Percentiles rank a stretch among this genome's conserved stretches.
These are phyloP conservation scores for Acephala macrosclerotiorum DNA, from an alignment of 2,329 filamentous ascomycete species.

Conservation along the genomic window DNA sequence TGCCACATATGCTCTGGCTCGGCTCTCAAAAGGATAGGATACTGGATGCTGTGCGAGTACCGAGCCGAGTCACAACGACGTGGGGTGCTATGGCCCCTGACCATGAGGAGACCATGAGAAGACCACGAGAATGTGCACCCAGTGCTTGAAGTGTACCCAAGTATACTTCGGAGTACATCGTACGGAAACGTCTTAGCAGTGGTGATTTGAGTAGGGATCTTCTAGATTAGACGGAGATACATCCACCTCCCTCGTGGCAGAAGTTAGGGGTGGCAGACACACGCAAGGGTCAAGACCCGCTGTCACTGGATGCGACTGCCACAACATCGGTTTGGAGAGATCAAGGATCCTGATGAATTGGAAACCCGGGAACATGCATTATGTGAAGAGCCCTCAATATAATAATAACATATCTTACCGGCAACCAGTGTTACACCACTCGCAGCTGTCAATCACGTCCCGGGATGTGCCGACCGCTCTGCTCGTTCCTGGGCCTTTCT, in stretches of 20 bases:
- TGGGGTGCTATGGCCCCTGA: background rate
- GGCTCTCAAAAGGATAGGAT: background rate
- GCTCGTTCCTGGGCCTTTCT: background rate
- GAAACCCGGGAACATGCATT: constrained; percentile 7
- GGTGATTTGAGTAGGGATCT: constrained; percentile 20
- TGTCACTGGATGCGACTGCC: constrained; percentile 14
- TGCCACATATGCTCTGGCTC: background rate
- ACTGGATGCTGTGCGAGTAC: background rate
- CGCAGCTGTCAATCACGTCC: background rate
- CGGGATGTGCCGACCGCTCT: background rate
- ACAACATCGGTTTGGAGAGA: constrained; percentile 3
- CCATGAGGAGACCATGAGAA: too few species aligned
- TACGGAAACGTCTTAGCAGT: constrained; percentile 15
- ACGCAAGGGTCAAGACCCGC: constrained; percentile 22
- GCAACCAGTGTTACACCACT: constrained; percentile 1
- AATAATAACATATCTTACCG: background rate
- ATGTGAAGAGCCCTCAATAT: constrained; percentile 2
- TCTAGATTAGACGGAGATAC: constrained; percentile 13
- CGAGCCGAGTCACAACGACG: background rate
- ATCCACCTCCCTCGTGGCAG: constrained; percentile 29
- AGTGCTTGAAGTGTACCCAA: background rate
- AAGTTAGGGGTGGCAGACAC: constrained; percentile 18
- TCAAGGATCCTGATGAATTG: constrained; percentile 20
- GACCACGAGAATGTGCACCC: background rate
- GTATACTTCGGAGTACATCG: background rate